These are phyloP conservation scores for Aspergillus tanneri DNA, from an alignment of 2,329 filamentous ascomycete genomes.

Conservation along the genomic window DNA sequence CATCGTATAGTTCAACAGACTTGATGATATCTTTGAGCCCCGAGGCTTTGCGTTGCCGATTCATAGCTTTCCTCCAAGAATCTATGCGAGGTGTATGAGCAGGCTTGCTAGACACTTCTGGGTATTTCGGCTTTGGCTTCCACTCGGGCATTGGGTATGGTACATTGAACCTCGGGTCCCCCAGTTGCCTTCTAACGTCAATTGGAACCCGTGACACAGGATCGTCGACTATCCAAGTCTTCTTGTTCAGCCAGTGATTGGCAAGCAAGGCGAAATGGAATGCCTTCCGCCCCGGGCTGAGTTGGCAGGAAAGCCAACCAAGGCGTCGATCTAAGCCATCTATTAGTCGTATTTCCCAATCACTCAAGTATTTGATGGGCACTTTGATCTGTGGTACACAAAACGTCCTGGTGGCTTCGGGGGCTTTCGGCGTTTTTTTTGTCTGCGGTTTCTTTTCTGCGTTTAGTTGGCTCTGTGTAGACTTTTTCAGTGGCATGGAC, in stretches of 20 bases:
- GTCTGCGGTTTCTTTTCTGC: background rate
- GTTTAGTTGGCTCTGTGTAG: background rate
- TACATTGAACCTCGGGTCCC: conserved; percentile 39
- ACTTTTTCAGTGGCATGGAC: background rate
- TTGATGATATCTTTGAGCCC: conserved; percentile 32
- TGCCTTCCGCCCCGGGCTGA: conserved; percentile 40
- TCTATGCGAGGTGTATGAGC: conserved; percentile 33
- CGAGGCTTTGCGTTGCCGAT: conserved; percentile 31
- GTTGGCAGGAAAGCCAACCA: conserved; percentile 39
- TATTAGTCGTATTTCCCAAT: conserved; percentile 39
- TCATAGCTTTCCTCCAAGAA: conserved; percentile 43
- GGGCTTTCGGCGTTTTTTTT: background rate
- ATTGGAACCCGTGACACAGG: conserved; percentile 37
- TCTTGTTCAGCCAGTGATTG: conserved; percentile 45
- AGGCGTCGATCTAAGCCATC: conserved; percentile 38
- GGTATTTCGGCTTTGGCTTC: conserved; percentile 29
- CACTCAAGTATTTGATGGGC: conserved; percentile 23
- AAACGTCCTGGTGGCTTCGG: background rate
- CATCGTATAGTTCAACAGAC: conserved; percentile 34
- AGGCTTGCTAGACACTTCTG: conserved; percentile 16
- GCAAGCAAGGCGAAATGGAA: conserved; percentile 42
- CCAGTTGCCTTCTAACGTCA: conserved; percentile 31
- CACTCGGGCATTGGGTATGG: conserved; percentile 26
- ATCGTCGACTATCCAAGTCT: conserved; percentile 42
- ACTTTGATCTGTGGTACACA: background rate